phyloP scores from a whole-genome alignment of 2,329 filamentous ascomycete genomes.

The Keithomyces neogunnii region DNA sequence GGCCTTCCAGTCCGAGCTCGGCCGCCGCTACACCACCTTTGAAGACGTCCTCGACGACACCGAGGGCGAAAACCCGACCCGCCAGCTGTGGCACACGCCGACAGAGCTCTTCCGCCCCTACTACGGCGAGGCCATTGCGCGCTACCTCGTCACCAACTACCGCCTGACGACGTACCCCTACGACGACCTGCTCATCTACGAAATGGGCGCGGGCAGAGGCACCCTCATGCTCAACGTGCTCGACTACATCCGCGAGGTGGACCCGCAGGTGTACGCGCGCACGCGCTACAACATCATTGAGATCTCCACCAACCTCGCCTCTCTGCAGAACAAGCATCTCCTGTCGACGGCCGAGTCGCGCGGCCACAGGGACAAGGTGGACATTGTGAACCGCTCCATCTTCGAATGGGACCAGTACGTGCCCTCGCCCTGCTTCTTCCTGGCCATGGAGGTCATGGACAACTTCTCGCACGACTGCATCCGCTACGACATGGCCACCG shows the following conservation, averaged over 20 bases:
- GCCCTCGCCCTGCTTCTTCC: conserved; percentile 92
- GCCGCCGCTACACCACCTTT: conserved; percentile 77
- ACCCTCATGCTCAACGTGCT: conserved; percentile 98
- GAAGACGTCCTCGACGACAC: conserved; percentile 77
- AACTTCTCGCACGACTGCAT: conserved; percentile 95
- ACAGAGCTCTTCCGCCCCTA: conserved; percentile 95
- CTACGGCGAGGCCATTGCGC: conserved; percentile 95
- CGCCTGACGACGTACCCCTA: conserved; percentile 90
- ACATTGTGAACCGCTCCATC: conserved; percentile 90
- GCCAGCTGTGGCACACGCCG: conserved; percentile 96
- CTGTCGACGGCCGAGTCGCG: conserved; percentile 55
- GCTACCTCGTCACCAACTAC: conserved; percentile 93
- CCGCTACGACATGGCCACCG: conserved; percentile 78
- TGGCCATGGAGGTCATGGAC: conserved; percentile 96
- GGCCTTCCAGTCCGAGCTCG: conserved; percentile 70
- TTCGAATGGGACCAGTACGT: conserved; percentile 89
- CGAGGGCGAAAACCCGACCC: conserved; percentile 56
- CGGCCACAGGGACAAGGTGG: conserved; percentile 76
- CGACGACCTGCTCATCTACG: conserved; percentile 95
- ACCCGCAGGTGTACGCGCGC: conserved; percentile 87
- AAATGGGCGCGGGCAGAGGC: conserved; percentile 95
- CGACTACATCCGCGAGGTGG: conserved; percentile 84
- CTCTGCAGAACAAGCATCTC: conserved; percentile 66
- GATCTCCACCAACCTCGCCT: conserved; percentile 76
- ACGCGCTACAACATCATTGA: conserved; percentile 95